Percentiles rank a stretch among this genome's conserved stretches.
phyloP scores from a whole-genome alignment of 2,329 filamentous ascomycete species.

The Celoporthe dispersa region DNA sequence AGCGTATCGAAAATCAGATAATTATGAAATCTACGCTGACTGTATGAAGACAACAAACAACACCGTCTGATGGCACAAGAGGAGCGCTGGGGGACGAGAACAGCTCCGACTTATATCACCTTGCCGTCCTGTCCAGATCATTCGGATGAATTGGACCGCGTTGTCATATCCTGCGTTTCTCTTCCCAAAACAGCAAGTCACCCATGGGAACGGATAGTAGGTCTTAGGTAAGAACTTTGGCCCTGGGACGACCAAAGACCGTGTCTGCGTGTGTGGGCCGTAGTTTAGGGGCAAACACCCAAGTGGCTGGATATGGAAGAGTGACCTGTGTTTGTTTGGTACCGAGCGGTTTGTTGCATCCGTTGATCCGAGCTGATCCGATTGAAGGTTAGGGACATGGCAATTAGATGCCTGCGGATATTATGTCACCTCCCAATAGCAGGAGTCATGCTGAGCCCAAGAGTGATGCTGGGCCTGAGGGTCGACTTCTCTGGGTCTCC shows the following conservation, averaged over 20 bases:
- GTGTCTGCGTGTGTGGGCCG: background rate
- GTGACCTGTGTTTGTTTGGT: background rate
- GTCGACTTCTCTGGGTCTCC: background rate
- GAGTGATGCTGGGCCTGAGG: background rate
- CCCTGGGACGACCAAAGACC: background rate
- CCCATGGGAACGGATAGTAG: background rate
- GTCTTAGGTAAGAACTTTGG: background rate
- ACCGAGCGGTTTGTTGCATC: slow-evolving; percentile 1
- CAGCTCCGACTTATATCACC: background rate
- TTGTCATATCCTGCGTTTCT: background rate
- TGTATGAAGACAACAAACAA: background rate
- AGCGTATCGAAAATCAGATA: background rate
- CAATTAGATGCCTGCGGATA: slow-evolving; percentile 15
- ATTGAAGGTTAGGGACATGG: background rate
- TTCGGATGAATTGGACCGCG: background rate
- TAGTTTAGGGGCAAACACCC: background rate
- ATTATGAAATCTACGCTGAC: background rate
- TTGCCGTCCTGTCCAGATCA: background rate
- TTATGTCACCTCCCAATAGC: background rate
- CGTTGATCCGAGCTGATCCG: background rate
- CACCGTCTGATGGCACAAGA: background rate
- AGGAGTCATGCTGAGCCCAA: background rate
- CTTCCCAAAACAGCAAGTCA: background rate
- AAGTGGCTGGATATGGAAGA: background rate
- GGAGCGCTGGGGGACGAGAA: background rate